Conservation (phyloP, 2,329 filamentous ascomycete genomes). For the Chaetomium strumarium region DNA sequence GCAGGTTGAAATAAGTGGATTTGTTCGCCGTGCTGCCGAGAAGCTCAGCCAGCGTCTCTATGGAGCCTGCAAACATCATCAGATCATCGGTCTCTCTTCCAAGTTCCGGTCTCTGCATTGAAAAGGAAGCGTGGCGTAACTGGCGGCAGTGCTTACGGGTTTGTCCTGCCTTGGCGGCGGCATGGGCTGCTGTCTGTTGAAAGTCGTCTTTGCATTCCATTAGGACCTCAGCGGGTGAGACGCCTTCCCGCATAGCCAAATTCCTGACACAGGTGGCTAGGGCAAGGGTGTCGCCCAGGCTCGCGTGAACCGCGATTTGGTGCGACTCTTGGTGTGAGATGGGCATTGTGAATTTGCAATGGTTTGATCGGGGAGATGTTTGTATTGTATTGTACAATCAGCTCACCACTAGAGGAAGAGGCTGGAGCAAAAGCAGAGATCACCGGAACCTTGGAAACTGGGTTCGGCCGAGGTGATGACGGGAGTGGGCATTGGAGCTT, state of each 20-base stretch:
- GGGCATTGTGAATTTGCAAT: no score
- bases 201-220: slow-evolving; percentile 22
- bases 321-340: not conserved
- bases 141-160: slow-evolving; percentile 1
- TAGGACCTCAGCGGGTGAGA: slow-evolving; percentile 15
- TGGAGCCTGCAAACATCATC: slow-evolving; percentile 14
- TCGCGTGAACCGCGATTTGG: not conserved
- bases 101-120: not conserved
- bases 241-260: slow-evolving; percentile 16
- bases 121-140: no score
- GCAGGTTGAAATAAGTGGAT: slow-evolving; percentile 20
- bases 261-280: not conserved
- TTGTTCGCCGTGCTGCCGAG: slow-evolving; percentile 12
- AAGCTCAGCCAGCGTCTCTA: slow-evolving; percentile 17
- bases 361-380: not conserved
- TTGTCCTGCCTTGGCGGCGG: slow-evolving; percentile 22
- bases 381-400: no score
- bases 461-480: no score
- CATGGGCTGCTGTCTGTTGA: slow-evolving; percentile 24
- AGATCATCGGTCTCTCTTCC: no score
- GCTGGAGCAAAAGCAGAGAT: no score
- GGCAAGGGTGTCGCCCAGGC: not conserved
- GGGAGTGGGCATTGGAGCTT: no score
- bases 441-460: no score
- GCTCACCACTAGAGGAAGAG: no score